Evolutionary conservation across 2,329 filamentous ascomycete species (phyloP), one percentile per base, ranked within the genome.

Genomic region (Aspergillus sp.): DNA sequence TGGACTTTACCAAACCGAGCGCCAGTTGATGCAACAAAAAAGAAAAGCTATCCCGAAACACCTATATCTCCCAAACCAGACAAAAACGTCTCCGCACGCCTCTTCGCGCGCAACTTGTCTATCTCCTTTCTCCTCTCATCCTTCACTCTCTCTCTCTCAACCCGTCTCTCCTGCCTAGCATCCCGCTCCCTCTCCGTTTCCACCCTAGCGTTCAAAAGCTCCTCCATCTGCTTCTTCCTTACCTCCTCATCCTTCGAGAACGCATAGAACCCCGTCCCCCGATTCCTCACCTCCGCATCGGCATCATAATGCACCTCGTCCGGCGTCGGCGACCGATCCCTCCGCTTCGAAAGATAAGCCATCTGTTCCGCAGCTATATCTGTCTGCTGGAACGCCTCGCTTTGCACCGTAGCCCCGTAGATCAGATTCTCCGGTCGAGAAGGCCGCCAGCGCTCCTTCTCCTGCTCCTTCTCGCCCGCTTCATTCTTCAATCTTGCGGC

Each of bases 211-310:
- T 81, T 79, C 62, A 86, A 83, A 55, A 97, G 77, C 45, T 81
- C 83, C 64, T 84, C 82, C 90, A 98, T 96, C 81, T 98, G 90
- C 67, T 76, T 75, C 69, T 87, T 80, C 48, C 84, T 76, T 62
- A 81, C 79, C 63, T 84, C 86, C 69, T 89, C 87, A 73, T 96
- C 89, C 63, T 84, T 84, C 58, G 88, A 91, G 71, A 99, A 98
- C 56, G 89, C 87, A 78, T 92, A 97, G 76, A 98, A 99, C 0
- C 90, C 95, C 0, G 90, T 90, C 4, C 95, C 95, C 67, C 95
- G 93, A 45, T 86, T 91, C 60, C 95, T 82, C 49, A 96, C 87
- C 81, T 99, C 95, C 60, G 83, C 83, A 60, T 85, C 84, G 1
- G 91, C 91, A 72, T 97, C 90, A 75, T 98, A 99, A 76, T 98